Evolutionary conservation across 345 rosid genomes (phyloP), one percentile per base, ranked within the genome.

Genomic region (Syzygium aromaticum): DNA sequence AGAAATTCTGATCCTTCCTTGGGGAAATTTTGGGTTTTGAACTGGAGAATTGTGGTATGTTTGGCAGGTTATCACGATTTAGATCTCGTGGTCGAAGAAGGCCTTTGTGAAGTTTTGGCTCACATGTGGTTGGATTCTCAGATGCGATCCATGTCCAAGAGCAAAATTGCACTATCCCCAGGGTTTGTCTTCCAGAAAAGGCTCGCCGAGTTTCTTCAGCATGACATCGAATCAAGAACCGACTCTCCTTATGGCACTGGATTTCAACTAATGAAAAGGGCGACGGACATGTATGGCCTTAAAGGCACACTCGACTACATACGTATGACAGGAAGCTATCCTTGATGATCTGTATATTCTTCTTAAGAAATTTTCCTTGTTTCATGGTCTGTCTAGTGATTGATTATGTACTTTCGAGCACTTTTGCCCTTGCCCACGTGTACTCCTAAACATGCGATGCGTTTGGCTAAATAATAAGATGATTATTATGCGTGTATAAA

Each of bases 101-200:
- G 87, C 17, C 38, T 86, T 3, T 88, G 89, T 84, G 63, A 88
- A n/a, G 85, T 88, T 23, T 15, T 85, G 85, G 87, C 54, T 54
- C 30, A 85, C 84, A 78, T 85, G 40, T 88, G 89, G 87, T 49
- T 59, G 53, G 49, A 82, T 5, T 88, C 87, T 11, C 33, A 77
- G 80, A 78, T 88, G 9, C n/a, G 22, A 7, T 49, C 49, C 5
- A 9, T 57, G 54, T 78, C 54, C 28, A 77, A 28, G 30, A 40
- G 27, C 49, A 21, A 78, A 16, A 38, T 57, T 43, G 63, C 73
- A n/a, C 56, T 64, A 8, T 86, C 87, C 13, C 30, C 87, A 22
- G 38, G 51, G 53, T 64, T 54, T 38, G 73, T 40, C 73, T 85
- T 85, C 30, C 77, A 86, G 30, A 86, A 22, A 23, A 77, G 51